These are phyloP conservation scores for Tylopilus rubrobrunneus DNA, from an alignment of 768 basidiomycete species.

Conservation along the genomic window DNA sequence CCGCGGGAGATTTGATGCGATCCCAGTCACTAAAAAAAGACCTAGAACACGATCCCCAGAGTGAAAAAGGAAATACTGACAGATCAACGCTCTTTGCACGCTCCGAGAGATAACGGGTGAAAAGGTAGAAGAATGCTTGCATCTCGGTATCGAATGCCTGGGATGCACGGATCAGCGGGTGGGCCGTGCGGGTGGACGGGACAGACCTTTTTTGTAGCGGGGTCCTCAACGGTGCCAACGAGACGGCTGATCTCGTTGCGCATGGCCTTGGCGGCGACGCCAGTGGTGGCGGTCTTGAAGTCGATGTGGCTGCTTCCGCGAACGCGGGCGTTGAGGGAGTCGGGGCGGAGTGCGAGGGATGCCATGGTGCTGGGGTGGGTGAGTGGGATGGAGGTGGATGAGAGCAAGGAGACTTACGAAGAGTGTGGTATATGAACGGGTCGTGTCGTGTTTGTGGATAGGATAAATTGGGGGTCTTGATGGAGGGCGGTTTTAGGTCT, in stretches of 20 bases:
- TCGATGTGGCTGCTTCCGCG: constrained; percentile 83
- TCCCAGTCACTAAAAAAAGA: constrained; percentile 32
- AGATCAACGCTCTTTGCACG: constrained; percentile 64
- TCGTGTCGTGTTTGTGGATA: constrained; percentile 61
- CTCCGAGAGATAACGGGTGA: constrained; percentile 74
- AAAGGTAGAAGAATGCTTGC: constrained; percentile 80
- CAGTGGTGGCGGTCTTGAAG: constrained; percentile 97
- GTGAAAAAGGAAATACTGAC: constrained; percentile 41
- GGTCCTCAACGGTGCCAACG: constrained; percentile 81
- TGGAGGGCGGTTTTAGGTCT: constrained; percentile 42
- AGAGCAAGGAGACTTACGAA: constrained; percentile 28
- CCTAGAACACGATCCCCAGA: neutral
- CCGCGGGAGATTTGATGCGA: constrained; percentile 57
- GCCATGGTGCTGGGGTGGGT: constrained; percentile 45
- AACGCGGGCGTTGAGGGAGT: constrained; percentile 67
- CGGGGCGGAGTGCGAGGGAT: constrained; percentile 55
- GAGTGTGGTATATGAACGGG: constrained; percentile 54
- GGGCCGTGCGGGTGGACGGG: neutral
- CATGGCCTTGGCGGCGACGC: constrained; percentile 93
- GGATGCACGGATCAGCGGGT: constrained; percentile 15
- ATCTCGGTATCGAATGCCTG: constrained; percentile 79
- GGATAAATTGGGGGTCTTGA: constrained; percentile 43
- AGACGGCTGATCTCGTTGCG: constrained; percentile 96
- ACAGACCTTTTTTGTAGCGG: constrained; percentile 74
- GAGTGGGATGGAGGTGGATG: constrained; percentile 9